phyloP scores from a whole-genome alignment of 2,329 filamentous ascomycete genomes.

The Bipolaris bicolor region DNA sequence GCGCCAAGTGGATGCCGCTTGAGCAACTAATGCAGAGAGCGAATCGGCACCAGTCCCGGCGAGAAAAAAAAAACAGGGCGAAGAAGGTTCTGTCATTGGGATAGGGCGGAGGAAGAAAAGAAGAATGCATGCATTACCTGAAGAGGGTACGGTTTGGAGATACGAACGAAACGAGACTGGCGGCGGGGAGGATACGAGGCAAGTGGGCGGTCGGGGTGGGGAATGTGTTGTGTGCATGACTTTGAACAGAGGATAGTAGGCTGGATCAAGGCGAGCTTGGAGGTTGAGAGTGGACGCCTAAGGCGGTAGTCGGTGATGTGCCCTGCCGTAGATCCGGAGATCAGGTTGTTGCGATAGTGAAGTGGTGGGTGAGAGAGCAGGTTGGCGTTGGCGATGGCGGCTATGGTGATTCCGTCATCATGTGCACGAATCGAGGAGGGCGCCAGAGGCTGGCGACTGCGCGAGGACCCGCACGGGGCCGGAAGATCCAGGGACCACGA shows the following conservation, averaged over 20 bases:
- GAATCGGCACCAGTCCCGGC: constrained; percentile 9
- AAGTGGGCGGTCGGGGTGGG: background rate
- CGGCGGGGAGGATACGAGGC: background rate
- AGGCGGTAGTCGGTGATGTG: background rate
- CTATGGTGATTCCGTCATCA: constrained; percentile 10
- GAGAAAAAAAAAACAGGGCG: constrained; percentile 9
- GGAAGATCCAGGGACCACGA: constrained; percentile 9
- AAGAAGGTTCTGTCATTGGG: constrained; percentile 8
- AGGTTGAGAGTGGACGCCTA: background rate
- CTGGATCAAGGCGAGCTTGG: background rate
- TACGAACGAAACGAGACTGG: constrained; percentile 6
- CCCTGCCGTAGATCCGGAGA: constrained; percentile 8
- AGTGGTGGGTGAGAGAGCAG: background rate
- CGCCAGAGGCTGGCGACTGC: constrained; percentile 12
- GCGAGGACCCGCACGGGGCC: constrained; percentile 15
- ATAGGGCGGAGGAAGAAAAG: background rate
- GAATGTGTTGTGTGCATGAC: constrained; percentile 4
- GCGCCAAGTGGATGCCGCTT: constrained; percentile 9
- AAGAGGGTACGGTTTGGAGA: constrained; percentile 6
- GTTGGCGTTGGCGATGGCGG: constrained; percentile 4
- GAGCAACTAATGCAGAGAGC: background rate
- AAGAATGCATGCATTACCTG: constrained; percentile 4
- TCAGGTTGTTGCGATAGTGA: constrained; percentile 4
- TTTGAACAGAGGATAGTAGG: background rate
- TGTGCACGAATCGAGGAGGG: constrained; percentile 15